Evolutionary conservation across 202 grass and related monocot genomes (phyloP).

Genomic region (Panicum virgatum): DNA sequence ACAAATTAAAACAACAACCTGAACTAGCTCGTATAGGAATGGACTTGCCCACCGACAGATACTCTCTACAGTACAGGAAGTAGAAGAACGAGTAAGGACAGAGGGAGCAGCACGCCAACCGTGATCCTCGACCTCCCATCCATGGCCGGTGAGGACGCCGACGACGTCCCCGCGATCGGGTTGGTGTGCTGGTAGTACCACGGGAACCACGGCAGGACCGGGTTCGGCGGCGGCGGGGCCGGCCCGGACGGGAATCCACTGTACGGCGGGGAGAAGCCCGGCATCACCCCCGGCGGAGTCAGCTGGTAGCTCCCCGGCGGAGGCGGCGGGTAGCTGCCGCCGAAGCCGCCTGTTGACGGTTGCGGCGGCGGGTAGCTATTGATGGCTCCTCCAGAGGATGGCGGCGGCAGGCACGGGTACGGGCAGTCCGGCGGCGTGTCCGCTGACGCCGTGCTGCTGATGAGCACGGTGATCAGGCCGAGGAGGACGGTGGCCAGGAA

Average conservation of each 20-base stretch:
- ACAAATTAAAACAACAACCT: not conserved
- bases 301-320: conserved; percentile 37
- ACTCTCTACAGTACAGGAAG: conserved; percentile 17
- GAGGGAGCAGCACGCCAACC: not conserved
- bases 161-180: conserved; percentile 33
- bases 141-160: not conserved
- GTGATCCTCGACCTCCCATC: not conserved
- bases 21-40: too few relatives aligned
- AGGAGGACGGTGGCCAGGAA: conserved; percentile 17
- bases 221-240: conserved; percentile 74
- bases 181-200: conserved; percentile 80
- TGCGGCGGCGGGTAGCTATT: conserved; percentile 68
- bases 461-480: conserved; percentile 26
- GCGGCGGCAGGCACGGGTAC: conserved; percentile 82
- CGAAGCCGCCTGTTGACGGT: conserved; percentile 26
- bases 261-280: conserved; percentile 52
- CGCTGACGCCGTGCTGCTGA: not conserved
- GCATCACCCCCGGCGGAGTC: conserved; percentile 44
- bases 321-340: conserved; percentile 53
- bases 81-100: conserved; percentile 2
- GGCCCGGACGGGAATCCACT: conserved; percentile 38
- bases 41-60: not conserved
- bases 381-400: conserved; percentile 25
- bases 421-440: conserved; percentile 65
- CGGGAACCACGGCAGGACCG: conserved; percentile 78